Percentiles rank a stretch among this genome's conserved stretches.
These are phyloP conservation scores for Pyracantha coccinea DNA, from an alignment of 331 rosid species.

Conservation along the genomic window DNA sequence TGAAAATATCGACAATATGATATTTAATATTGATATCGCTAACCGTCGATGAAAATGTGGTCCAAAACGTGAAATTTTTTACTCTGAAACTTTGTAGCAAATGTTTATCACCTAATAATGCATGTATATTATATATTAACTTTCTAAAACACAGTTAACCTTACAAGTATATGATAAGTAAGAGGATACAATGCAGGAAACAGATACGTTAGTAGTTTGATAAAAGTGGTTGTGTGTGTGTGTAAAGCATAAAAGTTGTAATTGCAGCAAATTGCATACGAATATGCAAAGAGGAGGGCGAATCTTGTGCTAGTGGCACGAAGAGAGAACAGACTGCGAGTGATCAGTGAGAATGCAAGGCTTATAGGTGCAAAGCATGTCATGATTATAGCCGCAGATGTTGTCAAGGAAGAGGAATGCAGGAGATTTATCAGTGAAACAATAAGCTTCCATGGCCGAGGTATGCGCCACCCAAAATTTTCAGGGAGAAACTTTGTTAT, in stretches of 20 bases:
- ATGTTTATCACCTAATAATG: no score
- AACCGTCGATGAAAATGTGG: no score
- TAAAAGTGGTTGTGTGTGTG: not conserved
- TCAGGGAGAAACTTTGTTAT: not conserved
- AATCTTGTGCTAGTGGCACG: constrained; percentile 71
- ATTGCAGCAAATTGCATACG: constrained; percentile 83
- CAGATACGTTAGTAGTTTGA: not conserved
- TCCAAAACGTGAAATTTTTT: no score
- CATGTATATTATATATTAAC: no score
- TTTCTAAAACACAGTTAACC: no score
- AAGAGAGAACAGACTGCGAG: constrained; percentile 51
- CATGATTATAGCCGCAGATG: constrained; percentile 69
- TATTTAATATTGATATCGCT: no score
- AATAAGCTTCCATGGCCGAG: constrained; percentile 37
- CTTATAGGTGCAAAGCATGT: constrained; percentile 65
- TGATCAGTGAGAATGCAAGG: constrained; percentile 65
- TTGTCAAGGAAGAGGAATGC: constrained; percentile 86
- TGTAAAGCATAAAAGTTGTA: not conserved
- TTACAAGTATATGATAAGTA: no score
- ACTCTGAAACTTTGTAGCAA: no score
- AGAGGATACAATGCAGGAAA: no score
- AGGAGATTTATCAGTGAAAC: constrained; percentile 56
- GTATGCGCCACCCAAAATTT: constrained; percentile 20
- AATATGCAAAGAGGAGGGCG: constrained; percentile 69
- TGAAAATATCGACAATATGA: no score